phyloP scores from a whole-genome alignment of 805 yeast species.

The Metschnikowia rubicola region DNA sequence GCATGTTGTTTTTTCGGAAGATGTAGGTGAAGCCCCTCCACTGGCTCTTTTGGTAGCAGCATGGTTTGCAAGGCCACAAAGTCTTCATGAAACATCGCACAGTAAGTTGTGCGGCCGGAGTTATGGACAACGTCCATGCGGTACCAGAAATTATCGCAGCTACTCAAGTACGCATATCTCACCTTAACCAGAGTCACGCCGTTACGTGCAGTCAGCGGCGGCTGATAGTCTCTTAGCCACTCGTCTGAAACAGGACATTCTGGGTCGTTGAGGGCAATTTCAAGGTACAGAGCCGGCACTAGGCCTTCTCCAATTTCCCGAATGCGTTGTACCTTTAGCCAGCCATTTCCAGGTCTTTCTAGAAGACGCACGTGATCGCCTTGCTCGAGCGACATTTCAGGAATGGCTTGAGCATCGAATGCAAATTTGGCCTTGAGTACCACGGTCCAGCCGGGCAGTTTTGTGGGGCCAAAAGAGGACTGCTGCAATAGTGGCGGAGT shows the following conservation, averaged over 20 bases:
- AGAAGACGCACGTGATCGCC: constrained; percentile 31
- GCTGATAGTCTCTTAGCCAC: constrained; percentile 28
- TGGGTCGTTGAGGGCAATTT: constrained; percentile 37
- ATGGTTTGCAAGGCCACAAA: constrained; percentile 32
- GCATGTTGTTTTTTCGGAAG: constrained; percentile 4
- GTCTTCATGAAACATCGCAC: constrained; percentile 36
- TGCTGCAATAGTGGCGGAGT: constrained; percentile 3
- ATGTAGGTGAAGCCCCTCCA: too few species aligned
- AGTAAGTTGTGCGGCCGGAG: constrained; percentile 19
- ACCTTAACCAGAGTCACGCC: constrained; percentile 18
- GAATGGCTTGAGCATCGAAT: constrained; percentile 26
- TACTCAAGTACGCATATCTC: constrained; percentile 26
- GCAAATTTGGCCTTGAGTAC: constrained; percentile 30
- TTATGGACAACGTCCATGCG: constrained; percentile 24
- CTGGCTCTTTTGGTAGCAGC: neutral
- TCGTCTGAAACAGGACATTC: constrained; percentile 29
- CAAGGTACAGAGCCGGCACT: constrained; percentile 39
- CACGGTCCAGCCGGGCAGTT: constrained; percentile 12
- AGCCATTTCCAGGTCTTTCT: constrained; percentile 38
- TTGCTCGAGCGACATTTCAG: constrained; percentile 27
- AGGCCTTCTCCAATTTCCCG: constrained; percentile 26
- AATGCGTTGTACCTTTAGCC: constrained; percentile 33
- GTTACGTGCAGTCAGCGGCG: neutral
- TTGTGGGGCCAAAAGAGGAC: neutral
- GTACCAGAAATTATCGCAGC: constrained; percentile 30